Evolutionary conservation across 75 land plant genomes (phyloP), one percentile per base, ranked within the genome.

Genomic region (Isoetes taiwanensis): DNA sequence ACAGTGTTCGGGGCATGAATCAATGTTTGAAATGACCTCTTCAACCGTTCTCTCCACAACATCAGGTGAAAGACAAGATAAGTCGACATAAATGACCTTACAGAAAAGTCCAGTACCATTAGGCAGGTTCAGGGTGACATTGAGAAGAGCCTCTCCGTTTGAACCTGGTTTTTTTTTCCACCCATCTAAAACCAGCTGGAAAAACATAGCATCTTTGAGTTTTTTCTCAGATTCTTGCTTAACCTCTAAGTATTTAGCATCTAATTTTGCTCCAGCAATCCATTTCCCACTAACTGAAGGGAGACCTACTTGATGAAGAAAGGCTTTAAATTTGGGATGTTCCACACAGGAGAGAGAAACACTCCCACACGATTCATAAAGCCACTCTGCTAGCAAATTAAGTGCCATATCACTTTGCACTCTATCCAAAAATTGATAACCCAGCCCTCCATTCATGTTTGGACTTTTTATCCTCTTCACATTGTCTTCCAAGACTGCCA

Each of bases 401-500:
- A 85, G 28, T 9, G 96, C 90, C 5, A 75, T 46, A 4, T 78
- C 85, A 14, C 70, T 54, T 39, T 81, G 90, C 23, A 42, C 50
- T 43, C 68, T 75, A 57, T 33, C 70, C 0, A 80, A 63, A 10
- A 74, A 39, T 16, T 68, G 75, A 2, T 76, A 67, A 17, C 65
- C 65, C 30, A 23, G 24, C 1, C 75, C 62, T 26, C 75, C 79
- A 11, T 33, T 28, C 50, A 46, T 19, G 16, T 23, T 23, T 1
- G 84, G 93, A 34, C 84, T 78, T 69, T 78, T 84, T 30, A 87
- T 66, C 76, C 72, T 77, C 77, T 84, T 84, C 59, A 87, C 90
- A 56, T 78, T 84, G 55, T 84, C 85, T 35, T 84, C 93, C 60
- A 86, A 62, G 76, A 80, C 72, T 12, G 91, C 91, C 32, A 86